Evolutionary conservation across 305 asterid species (phyloP), one percentile per base, ranked within the genome.

Genomic region (Withania somnifera): DNA sequence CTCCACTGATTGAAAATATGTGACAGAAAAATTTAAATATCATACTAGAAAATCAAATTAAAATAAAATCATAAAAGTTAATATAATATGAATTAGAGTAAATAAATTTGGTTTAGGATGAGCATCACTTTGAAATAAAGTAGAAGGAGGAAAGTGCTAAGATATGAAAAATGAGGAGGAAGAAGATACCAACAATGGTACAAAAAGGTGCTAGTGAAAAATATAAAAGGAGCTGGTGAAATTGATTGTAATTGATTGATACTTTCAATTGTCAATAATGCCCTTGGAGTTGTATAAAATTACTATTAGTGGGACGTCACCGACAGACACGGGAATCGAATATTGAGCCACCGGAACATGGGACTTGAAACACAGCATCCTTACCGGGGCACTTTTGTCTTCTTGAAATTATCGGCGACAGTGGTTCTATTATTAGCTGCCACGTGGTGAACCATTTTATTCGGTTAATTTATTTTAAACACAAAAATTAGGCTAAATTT

Each of bases 271-370:
- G 60, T 47, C 60, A 0, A 15, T 15, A 24, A 45, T 26, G 1
- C 60, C 79, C 79, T 73, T 73, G 9, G 3, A 73, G 6, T 24
- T 47, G 0, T 26, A 2, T 26, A 30, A 4, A 24, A 47, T 73
- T 73, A 28, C 79, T 2, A 24, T 64, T 20, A 13, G 1, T 71
- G 38, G 2, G 10, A 24, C 11, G 2, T 47, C 60, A 73, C 79
- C 79, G 79, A 73, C 79, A 73, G 42, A 47, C 79, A 73, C 24
- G 42, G 42, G 19, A 73, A 73, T 73, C 60, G 79, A 73, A 73
- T 73, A 47, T 45, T 73, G 60, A 1, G 42, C 79, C 79, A 11
- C 36, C 36, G 26, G 60, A 73, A 47, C 79, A 73, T 73, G 79
- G 79, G 40, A 47, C 42, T 73, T 47, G 4, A 7, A 9, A 6